Evolutionary conservation across 2,329 filamentous ascomycete species (phyloP).

Genomic region (Amauroascus verrucosus): DNA sequence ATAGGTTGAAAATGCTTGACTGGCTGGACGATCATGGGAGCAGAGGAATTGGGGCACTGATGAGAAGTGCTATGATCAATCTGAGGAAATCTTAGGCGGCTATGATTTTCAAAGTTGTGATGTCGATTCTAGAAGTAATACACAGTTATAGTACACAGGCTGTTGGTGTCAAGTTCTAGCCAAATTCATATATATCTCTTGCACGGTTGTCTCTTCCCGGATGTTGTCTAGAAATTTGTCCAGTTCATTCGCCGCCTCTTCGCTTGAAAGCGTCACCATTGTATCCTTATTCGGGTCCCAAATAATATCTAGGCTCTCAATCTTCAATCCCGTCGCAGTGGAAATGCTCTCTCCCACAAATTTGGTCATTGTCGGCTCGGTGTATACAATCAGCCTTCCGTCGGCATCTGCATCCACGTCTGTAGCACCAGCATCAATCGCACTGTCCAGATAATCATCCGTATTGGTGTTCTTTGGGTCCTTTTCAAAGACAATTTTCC

Average conservation of each 20-base stretch:
- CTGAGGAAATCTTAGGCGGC: slow-evolving; percentile 43
- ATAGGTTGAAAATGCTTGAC: slow-evolving; percentile 59
- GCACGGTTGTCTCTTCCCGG: slow-evolving; percentile 61
- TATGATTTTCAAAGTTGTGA: background rate
- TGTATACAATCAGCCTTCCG: slow-evolving; percentile 61
- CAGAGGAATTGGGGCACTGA: slow-evolving; percentile 56
- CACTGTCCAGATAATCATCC: slow-evolving; percentile 66
- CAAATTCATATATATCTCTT: slow-evolving; percentile 66
- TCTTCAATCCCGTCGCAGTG: slow-evolving; percentile 52
- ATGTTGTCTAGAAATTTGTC: slow-evolving; percentile 44
- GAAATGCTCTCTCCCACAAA: slow-evolving; percentile 55
- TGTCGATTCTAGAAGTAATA: background rate
- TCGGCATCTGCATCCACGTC: slow-evolving; percentile 49
- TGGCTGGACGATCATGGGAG: slow-evolving; percentile 56
- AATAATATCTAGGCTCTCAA: slow-evolving; percentile 68
- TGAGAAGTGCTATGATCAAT: slow-evolving; percentile 73
- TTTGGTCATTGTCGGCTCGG: slow-evolving; percentile 55
- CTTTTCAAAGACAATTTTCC: slow-evolving; percentile 58
- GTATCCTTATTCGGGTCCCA: slow-evolving; percentile 79
- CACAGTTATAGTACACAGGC: slow-evolving; percentile 16
- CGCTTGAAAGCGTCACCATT: slow-evolving; percentile 51
- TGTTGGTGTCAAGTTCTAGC: slow-evolving; percentile 4
- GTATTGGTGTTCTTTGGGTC: slow-evolving; percentile 44
- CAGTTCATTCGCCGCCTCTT: slow-evolving; percentile 48
- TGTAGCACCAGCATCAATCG: slow-evolving; percentile 69